phyloP scores from a whole-genome alignment of 148 eudicot genomes.

The Camellia granthamiana region DNA sequence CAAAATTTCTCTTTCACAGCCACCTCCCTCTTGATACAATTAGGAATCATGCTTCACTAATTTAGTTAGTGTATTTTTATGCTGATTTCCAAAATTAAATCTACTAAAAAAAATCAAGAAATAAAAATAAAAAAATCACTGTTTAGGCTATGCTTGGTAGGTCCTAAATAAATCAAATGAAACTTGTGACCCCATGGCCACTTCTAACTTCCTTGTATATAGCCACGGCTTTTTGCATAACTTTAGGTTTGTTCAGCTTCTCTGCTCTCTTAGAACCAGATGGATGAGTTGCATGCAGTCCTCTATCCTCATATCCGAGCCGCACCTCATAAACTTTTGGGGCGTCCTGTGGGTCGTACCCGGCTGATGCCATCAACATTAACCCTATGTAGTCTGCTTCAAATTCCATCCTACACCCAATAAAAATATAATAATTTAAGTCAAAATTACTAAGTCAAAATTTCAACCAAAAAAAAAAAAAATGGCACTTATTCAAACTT shows the following conservation, averaged over 20 bases:
- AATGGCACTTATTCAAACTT: too few relatives aligned
- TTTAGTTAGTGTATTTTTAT: too few relatives aligned
- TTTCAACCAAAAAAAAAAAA: too few relatives aligned
- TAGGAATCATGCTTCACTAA: too few relatives aligned
- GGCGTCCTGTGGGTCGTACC: slow-evolving; percentile 17
- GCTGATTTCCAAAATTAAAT: too few relatives aligned
- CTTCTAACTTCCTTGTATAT: neutral
- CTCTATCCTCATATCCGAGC: neutral
- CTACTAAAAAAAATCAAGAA: too few relatives aligned
- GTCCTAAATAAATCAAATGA: neutral
- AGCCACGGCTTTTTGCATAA: neutral
- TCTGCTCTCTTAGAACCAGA: neutral
- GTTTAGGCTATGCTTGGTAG: too few relatives aligned
- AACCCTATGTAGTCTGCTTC: neutral
- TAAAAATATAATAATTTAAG: neutral
- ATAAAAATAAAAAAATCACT: too few relatives aligned
- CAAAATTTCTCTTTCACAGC: too few relatives aligned
- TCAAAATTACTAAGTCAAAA: too few relatives aligned
- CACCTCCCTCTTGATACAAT: too few relatives aligned
- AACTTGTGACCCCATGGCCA: neutral
- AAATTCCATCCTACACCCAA: neutral
- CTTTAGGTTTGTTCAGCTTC: neutral
- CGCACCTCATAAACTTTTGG: neutral
- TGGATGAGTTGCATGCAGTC: neutral
- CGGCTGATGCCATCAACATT: slow-evolving; percentile 18